These are phyloP conservation scores for Alternaria solani DNA, from an alignment of 2,329 filamentous ascomycete genomes.

Conservation along the genomic window DNA sequence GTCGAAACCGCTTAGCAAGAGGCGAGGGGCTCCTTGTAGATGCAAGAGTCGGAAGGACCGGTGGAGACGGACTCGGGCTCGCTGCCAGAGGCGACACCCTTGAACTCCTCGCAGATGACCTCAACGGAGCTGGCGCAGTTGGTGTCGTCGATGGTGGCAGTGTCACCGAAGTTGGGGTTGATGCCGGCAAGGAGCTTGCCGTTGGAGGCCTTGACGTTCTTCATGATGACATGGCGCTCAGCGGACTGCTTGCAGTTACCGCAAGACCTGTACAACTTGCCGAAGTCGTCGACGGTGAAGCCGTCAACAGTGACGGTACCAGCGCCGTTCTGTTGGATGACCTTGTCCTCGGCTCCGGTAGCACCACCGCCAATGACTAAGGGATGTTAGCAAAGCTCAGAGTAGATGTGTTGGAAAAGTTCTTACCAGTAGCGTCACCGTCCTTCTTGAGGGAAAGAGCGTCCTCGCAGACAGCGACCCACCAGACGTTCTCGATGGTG, in stretches of 20 bases:
- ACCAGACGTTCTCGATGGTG: constrained; percentile 56
- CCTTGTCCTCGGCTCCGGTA: constrained; percentile 51
- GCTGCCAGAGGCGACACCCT: constrained; percentile 40
- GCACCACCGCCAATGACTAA: constrained; percentile 53
- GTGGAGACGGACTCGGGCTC: constrained; percentile 38
- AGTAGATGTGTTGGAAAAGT: not conserved
- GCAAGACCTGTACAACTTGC: constrained; percentile 58
- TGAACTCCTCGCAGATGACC: constrained; percentile 45
- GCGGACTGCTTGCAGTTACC: constrained; percentile 59
- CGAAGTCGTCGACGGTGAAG: constrained; percentile 45
- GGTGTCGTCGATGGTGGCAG: constrained; percentile 56
- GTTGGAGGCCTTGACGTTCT: constrained; percentile 54
- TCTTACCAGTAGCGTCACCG: constrained; percentile 18
- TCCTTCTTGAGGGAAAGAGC: constrained; percentile 48
- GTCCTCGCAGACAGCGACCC: constrained; percentile 49
- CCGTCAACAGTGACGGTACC: constrained; percentile 51
- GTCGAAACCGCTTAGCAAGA: constrained; percentile 29
- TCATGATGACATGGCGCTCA: constrained; percentile 55
- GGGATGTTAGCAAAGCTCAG: not conserved
- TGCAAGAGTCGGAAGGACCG: constrained; percentile 44
- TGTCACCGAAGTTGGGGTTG: constrained; percentile 62
- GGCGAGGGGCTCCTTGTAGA: constrained; percentile 23
- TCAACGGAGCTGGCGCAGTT: constrained; percentile 41
- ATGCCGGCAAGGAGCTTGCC: constrained; percentile 58
- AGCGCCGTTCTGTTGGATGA: constrained; percentile 55